Conservation (phyloP, 768 basidiomycete species). For the Tricholoma flavovirens region DNA sequence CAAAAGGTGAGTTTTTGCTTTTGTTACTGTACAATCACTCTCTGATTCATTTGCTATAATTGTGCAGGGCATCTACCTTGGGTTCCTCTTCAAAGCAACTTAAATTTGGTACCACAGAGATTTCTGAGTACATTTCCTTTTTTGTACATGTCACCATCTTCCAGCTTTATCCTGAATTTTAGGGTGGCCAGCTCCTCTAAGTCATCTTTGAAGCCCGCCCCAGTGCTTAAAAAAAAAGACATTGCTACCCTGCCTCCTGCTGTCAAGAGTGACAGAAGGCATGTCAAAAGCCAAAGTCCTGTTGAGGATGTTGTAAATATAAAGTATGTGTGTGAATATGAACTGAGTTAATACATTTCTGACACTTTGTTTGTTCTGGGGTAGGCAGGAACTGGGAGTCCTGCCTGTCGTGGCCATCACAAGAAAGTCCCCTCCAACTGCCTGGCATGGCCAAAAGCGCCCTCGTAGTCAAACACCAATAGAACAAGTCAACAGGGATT, state of each 20-base stretch:
- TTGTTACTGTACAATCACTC: neutral
- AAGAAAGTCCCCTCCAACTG: neutral
- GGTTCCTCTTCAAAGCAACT: neutral
- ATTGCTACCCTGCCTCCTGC: neutral
- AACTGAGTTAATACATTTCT: neutral
- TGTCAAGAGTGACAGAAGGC: neutral
- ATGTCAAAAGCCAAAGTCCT: neutral
- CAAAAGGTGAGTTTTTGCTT: neutral
- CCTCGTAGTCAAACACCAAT: neutral
- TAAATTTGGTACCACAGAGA: neutral
- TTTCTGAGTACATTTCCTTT: neutral
- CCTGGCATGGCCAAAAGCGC: neutral
- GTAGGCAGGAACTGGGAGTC: neutral
- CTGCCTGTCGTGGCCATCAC: neutral
- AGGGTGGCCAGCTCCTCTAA: neutral
- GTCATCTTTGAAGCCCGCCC: neutral
- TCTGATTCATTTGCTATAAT: neutral
- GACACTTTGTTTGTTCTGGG: neutral
- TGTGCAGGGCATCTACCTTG: neutral
- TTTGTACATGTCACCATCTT: neutral
- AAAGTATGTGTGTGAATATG: neutral
- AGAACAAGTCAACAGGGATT: neutral
- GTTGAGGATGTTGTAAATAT: neutral
- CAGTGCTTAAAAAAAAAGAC: neutral
- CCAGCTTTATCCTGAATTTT: neutral